These are phyloP conservation scores for Dillenia turbinata DNA, from an alignment of 164 flowering plant genomes.

Conservation along the genomic window DNA sequence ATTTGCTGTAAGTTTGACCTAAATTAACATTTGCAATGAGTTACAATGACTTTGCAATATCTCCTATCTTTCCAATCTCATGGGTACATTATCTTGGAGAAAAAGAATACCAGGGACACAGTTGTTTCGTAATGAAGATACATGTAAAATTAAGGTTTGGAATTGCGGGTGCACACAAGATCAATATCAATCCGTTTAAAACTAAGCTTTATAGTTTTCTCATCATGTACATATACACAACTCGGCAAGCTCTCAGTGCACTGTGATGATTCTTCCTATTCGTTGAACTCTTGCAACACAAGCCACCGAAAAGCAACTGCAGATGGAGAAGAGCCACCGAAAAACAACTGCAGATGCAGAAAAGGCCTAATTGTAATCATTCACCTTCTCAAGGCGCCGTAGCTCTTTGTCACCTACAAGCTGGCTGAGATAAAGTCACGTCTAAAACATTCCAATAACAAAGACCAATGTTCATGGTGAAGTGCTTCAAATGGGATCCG, in stretches of 20 bases:
- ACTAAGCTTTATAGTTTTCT: background rate
- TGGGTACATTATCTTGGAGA: too few species aligned
- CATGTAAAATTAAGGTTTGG: too few species aligned
- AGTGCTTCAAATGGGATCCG: background rate
- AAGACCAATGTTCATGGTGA: background rate
- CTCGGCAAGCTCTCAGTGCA: background rate
- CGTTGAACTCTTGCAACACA: background rate
- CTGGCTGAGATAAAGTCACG: background rate
- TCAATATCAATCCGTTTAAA: constrained; percentile 2
- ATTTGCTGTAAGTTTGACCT: too few species aligned
- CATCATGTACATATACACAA: background rate
- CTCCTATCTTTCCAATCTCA: too few species aligned
- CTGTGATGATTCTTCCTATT: background rate
- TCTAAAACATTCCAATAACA: background rate
- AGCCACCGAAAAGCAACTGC: background rate
- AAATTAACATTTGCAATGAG: too few species aligned
- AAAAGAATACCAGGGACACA: too few species aligned
- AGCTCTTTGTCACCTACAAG: constrained; percentile 64
- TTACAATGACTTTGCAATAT: too few species aligned
- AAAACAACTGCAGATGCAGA: too few species aligned
- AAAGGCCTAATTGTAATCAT: background rate
- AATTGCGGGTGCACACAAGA: background rate
- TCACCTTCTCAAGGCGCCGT: constrained; percentile 77
- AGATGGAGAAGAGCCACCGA: background rate
- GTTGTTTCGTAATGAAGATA: too few species aligned